These are phyloP conservation scores for Russula virescens DNA, from an alignment of 768 basidiomycete genomes.

Conservation along the genomic window DNA sequence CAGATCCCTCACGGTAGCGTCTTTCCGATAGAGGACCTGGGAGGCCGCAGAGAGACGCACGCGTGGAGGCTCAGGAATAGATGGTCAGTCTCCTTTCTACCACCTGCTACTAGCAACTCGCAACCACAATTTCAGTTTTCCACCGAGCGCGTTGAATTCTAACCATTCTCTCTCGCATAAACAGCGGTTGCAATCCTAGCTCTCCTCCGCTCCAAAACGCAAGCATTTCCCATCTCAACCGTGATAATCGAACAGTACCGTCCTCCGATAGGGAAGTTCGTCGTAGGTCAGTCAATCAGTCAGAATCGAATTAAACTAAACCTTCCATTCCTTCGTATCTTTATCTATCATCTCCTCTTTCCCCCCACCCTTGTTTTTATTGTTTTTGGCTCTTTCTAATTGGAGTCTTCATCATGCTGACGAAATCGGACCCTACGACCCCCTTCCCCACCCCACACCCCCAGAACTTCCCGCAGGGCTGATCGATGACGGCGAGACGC, in stretches of 20 bases:
- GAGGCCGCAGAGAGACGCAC: slow-evolving; percentile 85
- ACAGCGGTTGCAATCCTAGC: slow-evolving; percentile 85
- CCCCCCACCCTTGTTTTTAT: no score
- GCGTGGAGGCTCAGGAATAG: slow-evolving; percentile 67
- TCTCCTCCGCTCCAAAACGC: slow-evolving; percentile 67
- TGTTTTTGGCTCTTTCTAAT: background rate
- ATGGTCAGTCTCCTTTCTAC: slow-evolving; percentile 46
- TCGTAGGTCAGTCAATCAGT: slow-evolving; percentile 48
- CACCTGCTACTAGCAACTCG: no score
- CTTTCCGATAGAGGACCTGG: slow-evolving; percentile 62
- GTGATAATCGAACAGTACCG: slow-evolving; percentile 90
- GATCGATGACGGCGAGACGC: slow-evolving; percentile 79
- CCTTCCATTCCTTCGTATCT: no score
- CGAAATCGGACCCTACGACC: background rate
- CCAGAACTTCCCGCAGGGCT: slow-evolving; percentile 67
- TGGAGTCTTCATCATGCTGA: background rate
- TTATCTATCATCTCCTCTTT: no score
- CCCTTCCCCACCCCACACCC: no score
- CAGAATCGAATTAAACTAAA: no score
- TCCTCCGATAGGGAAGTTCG: slow-evolving; percentile 72
- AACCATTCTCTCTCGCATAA: background rate
- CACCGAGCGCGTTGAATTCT: background rate
- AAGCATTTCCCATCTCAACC: slow-evolving; percentile 68
- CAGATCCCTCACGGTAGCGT: background rate
- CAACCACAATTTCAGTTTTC: background rate